A percentile compares a stretch with the other conserved stretches of the same genome.
Conservation (phyloP, 73 alveolate species). For the Stentor coeruleus region DNA sequence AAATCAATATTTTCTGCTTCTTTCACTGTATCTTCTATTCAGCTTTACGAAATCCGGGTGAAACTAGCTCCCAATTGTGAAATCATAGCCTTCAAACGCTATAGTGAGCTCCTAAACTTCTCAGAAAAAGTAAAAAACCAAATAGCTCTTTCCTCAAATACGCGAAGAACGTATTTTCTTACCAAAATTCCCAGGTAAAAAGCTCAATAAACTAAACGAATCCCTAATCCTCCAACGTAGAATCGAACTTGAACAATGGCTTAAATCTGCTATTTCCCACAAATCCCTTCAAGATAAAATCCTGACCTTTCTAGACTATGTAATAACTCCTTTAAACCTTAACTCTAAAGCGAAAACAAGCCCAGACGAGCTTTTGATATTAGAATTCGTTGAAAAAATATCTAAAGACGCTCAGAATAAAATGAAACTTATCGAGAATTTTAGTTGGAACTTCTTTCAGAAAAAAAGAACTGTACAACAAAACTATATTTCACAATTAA, state of each 20-base stretch:
- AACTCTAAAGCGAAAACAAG: not conserved
- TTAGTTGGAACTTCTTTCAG: not conserved
- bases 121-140: slow-evolving; percentile 1
- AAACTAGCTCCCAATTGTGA: not conserved
- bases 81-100: not conserved
- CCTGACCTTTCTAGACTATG: not conserved
- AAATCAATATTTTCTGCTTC: not conserved
- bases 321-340: not conserved
- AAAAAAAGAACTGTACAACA: not conserved
- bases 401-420: not conserved
- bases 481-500: not conserved
- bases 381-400: not conserved
- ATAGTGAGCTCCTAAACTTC: not conserved
- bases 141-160: not conserved
- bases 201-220: not conserved
- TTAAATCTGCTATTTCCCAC: not conserved
- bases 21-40: not conserved
- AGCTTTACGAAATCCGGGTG: not conserved
- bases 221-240: not conserved
- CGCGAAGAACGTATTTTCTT: not conserved
- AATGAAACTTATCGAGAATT: not conserved
- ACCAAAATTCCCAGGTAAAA: not conserved
- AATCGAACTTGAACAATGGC: not conserved
- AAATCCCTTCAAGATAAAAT: not conserved
- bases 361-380: not conserved